Evolutionary conservation across 768 basidiomycete genomes (phyloP).

Genomic region (Scleroderma bovista): DNA sequence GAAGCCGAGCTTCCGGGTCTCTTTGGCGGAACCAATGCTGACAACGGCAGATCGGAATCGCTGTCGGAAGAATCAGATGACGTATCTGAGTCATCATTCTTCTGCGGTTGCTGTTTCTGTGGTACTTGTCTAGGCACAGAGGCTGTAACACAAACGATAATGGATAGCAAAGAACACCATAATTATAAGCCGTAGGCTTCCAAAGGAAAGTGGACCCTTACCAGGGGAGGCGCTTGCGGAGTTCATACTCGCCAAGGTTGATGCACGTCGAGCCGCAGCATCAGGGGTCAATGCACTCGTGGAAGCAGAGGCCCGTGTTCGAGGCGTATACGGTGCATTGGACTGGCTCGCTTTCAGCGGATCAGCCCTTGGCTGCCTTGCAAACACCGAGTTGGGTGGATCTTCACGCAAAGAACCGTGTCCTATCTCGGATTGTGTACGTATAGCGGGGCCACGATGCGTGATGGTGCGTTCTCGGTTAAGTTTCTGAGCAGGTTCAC

Average conservation of each 20-base stretch:
- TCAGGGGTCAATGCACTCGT: constrained; percentile 52
- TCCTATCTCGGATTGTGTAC: constrained; percentile 14
- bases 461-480: constrained; percentile 31
- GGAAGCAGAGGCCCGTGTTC: constrained; percentile 50
- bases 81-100: constrained; percentile 19
- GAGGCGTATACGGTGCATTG: constrained; percentile 8
- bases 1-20: constrained; percentile 61
- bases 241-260: constrained; percentile 31
- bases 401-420: constrained; percentile 7
- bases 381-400: constrained; percentile 4
- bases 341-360: constrained; percentile 24
- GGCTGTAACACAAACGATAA: neutral
- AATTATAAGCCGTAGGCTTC: neutral
- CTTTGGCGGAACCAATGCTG: constrained; percentile 52
- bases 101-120: constrained; percentile 3
- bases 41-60: constrained; percentile 59
- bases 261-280: constrained; percentile 48
- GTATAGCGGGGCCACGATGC: constrained; percentile 9
- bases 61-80: constrained; percentile 31
- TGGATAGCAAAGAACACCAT: neutral
- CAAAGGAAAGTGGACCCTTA: constrained; percentile 15
- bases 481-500: constrained; percentile 29
- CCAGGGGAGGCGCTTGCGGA: constrained; percentile 22
- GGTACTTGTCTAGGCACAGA: constrained; percentile 5
- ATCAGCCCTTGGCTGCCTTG: constrained; percentile 12